Base-by-base conservation (phyloP, 345 rosid genomes). In the Arabis alpina region DNA sequence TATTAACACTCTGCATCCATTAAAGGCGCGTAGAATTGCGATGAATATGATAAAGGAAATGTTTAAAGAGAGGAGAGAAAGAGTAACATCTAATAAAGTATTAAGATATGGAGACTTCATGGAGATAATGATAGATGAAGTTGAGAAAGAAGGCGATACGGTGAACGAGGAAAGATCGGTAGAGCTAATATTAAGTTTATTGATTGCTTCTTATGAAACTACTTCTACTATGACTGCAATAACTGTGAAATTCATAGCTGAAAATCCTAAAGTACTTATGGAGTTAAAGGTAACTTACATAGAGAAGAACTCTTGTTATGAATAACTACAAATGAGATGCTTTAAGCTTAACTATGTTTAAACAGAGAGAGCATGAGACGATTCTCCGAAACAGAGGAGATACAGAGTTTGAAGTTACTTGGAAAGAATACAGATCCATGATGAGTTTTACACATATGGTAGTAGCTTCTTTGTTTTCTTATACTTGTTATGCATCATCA, bases 351-450 rank as follows among this genome's bases (percentile, higher is more conserved):
- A 25, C 37, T 24, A 45, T 63, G n/a, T 19, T 44, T 34, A 32
- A 65, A 54, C 75, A 80, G 88, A 71, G 54, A 53, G 84, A 82
- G 50, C 82, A 84, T 13, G 74, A 81, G 62, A 65, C 66, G 30
- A 73, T 78, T 28, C 53, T 71, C 6, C 36, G 47, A 55, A 74
- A 72, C 30, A 45, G 77, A 50, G 67, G 19, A 8, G 42, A 49
- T n/a, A 68, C 62, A 27, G 71, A 68, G 8, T 48, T 30, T 45
- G 45, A 57, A 43, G 55, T 68, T 37, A 54, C 81, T 37, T 68
- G 81, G 81, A 56, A 61, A 68, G 78, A 78, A 63, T 57, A 78
- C 48, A 73, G 52, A 73, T 68, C 78, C 25, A 73, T 73, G 71
- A 73, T 78, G 78, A 73, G 8, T 42, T 78, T 78, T 44, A 78